These are phyloP conservation scores for Neophaeococcomyces aloes DNA, from an alignment of 2,329 filamentous ascomycete genomes.

Conservation along the genomic window DNA sequence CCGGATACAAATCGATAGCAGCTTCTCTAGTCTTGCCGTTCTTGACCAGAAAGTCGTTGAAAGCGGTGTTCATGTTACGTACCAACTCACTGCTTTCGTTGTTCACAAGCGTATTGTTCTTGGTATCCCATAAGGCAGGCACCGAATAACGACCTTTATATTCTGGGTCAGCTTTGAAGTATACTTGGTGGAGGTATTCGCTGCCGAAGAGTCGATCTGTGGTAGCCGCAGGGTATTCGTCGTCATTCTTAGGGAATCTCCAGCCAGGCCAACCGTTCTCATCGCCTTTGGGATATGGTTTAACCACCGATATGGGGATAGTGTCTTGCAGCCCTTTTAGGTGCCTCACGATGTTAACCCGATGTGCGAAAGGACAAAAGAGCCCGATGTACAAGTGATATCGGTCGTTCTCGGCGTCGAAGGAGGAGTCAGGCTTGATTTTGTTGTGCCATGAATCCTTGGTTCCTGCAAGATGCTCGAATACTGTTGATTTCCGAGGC, in stretches of 20 bases:
- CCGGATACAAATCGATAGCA: conserved; percentile 44
- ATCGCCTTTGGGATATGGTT: conserved; percentile 57
- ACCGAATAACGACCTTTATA: conserved; percentile 54
- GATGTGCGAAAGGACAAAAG: conserved; percentile 57
- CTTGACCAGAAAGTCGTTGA: conserved; percentile 39
- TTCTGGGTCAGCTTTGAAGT: conserved; percentile 49
- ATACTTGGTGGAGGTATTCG: conserved; percentile 50
- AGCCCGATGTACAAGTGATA: conserved; percentile 50
- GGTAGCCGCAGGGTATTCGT: conserved; percentile 49
- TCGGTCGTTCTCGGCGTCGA: conserved; percentile 40
- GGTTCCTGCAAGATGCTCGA: conserved; percentile 16
- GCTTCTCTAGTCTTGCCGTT: conserved; percentile 26
- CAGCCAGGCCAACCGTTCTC: conserved; percentile 54
- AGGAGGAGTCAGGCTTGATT: too few species aligned
- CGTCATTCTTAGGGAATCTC: conserved; percentile 44
- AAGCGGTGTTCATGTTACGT: conserved; percentile 47
- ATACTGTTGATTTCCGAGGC: conserved; percentile 13
- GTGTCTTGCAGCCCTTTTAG: conserved; percentile 47
- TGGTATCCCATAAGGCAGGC: conserved; percentile 52
- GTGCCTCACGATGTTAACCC: conserved; percentile 47
- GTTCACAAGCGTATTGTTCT: conserved; percentile 46
- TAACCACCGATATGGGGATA: conserved; percentile 46
- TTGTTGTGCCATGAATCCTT: conserved; percentile 39
- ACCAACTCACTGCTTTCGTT: conserved; percentile 52
- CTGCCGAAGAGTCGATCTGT: conserved; percentile 50